Evolutionary conservation across 2,329 filamentous ascomycete species (phyloP).

Genomic region (Xylariales sp.): DNA sequence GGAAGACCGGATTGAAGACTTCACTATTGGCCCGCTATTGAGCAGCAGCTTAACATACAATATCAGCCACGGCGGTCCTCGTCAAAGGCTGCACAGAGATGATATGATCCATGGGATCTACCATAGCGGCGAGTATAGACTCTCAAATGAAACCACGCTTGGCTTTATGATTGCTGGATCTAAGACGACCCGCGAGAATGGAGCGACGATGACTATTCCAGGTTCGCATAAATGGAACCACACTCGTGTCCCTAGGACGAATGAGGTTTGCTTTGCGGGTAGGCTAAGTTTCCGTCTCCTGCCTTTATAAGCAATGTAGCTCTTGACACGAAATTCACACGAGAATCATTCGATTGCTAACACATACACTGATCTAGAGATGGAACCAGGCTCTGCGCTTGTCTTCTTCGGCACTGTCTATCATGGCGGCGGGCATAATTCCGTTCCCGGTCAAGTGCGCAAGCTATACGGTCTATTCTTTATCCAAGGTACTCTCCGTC

Average conservation of each 20-base stretch:
- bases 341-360: neutral
- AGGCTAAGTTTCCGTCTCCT: neutral
- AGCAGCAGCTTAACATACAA: neutral
- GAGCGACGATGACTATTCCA: neutral
- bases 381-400: neutral
- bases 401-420: slow-evolving; percentile 11
- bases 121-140: neutral
- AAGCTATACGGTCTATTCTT: slow-evolving; percentile 13
- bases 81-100: too few relatives aligned
- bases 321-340: neutral
- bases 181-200: slow-evolving; percentile 5
- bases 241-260: slow-evolving; percentile 10
- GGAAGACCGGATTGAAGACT: neutral
- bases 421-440: too few relatives aligned
- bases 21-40: neutral
- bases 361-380: neutral
- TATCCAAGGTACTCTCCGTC: slow-evolving; percentile 5
- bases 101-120: neutral
- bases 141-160: slow-evolving; percentile 14
- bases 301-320: neutral
- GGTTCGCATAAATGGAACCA: slow-evolving; percentile 11
- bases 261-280: slow-evolving; percentile 17
- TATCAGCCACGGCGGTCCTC: too few relatives aligned
- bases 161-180: slow-evolving; percentile 6
- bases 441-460: slow-evolving; percentile 4